Conservation (phyloP, 2,329 filamentous ascomycete genomes). For the Pseudogymnoascus sp. region DNA sequence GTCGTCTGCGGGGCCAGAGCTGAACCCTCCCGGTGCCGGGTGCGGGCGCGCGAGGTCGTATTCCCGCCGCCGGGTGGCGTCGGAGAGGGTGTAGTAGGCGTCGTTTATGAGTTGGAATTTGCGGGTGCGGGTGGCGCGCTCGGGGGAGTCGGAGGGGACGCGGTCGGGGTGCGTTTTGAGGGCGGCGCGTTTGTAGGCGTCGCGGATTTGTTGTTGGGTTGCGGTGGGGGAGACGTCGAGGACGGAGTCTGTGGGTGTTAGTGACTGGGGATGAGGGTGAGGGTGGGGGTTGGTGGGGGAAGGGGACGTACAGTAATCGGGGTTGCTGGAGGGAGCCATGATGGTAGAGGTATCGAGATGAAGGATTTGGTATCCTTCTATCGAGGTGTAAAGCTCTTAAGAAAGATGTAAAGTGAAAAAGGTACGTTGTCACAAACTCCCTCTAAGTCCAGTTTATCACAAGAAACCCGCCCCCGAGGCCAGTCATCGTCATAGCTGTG, state of each 20-base stretch:
- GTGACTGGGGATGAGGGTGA: background rate
- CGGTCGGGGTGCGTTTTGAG: conserved; percentile 92
- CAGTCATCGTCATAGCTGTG: background rate
- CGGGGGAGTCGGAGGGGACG: conserved; percentile 74
- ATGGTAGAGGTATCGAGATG: background rate
- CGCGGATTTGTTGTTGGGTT: conserved; percentile 74
- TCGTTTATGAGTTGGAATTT: conserved; percentile 90
- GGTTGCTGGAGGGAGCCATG: conserved; percentile 22
- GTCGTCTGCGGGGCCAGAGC: conserved; percentile 34
- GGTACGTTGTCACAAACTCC: background rate
- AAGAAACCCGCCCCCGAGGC: background rate
- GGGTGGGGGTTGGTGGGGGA: background rate
- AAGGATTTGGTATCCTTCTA: background rate
- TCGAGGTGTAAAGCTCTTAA: background rate
- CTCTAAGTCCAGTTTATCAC: background rate
- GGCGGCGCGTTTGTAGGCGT: conserved; percentile 90
- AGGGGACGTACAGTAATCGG: conserved; percentile 35
- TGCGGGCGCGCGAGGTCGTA: conserved; percentile 61
- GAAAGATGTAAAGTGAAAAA: background rate
- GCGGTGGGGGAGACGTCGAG: conserved; percentile 69
- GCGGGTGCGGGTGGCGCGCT: conserved; percentile 73
- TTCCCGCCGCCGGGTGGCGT: conserved; percentile 66
- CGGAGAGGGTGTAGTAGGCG: conserved; percentile 86
- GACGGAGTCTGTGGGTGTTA: conserved; percentile 52
- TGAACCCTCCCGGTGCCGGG: conserved; percentile 16